Percentiles rank a stretch among this genome's conserved stretches.
These are phyloP conservation scores for Auricularia heimuer DNA, from an alignment of 768 basidiomycete species.

Conservation along the genomic window DNA sequence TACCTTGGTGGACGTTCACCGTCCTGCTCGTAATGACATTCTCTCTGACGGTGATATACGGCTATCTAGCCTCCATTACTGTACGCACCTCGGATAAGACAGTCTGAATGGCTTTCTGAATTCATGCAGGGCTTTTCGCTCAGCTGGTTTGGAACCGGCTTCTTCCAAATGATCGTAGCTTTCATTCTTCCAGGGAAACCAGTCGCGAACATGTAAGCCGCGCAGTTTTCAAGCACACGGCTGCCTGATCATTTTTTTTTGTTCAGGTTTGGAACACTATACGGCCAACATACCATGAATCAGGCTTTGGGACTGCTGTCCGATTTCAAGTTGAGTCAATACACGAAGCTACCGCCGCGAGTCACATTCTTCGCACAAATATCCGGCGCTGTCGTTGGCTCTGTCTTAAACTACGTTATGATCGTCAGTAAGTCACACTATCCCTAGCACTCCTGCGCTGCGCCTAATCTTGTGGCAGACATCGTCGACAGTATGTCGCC, in stretches of 20 bases:
- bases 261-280: conserved; percentile 7
- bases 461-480: neutral
- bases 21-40: conserved; percentile 12
- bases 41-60: conserved; percentile 9
- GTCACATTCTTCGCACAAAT: conserved; percentile 17
- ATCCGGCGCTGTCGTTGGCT: conserved; percentile 14
- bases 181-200: conserved; percentile 14
- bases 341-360: conserved; percentile 16
- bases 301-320: conserved; percentile 14
- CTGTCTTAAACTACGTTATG: conserved; percentile 21
- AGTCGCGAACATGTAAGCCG: conserved; percentile 11
- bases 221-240: too few species aligned
- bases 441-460: neutral
- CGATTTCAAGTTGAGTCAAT: conserved; percentile 18
- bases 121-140: conserved; percentile 9
- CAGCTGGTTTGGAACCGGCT: conserved; percentile 11
- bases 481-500: conserved; percentile 4
- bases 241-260: too few species aligned
- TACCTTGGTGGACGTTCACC: conserved; percentile 18
- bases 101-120: neutral
- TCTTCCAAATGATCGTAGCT: conserved; percentile 14
- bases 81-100: neutral
- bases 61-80: conserved; percentile 7
- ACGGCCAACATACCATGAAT: conserved; percentile 12
- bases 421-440: conserved; percentile 27